Base-by-base conservation (phyloP, 164 flowering plant genomes). In the Macadamia tetraphylla region DNA sequence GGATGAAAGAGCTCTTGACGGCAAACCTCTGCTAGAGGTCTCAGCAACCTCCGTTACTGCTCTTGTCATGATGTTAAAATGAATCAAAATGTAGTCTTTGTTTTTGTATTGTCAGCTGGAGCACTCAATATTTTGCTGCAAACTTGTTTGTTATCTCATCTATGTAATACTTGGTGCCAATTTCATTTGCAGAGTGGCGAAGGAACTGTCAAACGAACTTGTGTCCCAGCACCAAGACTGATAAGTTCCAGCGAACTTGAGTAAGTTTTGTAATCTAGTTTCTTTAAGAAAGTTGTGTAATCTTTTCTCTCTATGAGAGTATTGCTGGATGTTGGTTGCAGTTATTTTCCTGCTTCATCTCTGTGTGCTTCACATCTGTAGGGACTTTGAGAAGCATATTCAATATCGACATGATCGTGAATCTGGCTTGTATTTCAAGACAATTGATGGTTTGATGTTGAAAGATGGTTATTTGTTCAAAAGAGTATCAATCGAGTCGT, bases 401-500 rank as follows among this genome's bases (percentile, higher is more conserved):
- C 85, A 86, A 29, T 58, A 30, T 52, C 84, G 84, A 58, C 88
- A 87, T 52, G 98, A 95, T 68, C 89, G 92, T 69, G 91, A 83
- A 43, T 86, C 92, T 32, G 88, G 87, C 35, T 68, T 63, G 67
- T 13, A 62, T 55, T 90, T 78, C 82, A 88, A 92, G 73, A 49
- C 83, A 69, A 79, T 95, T 74, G 94, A 87, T 83, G 89, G 93
- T 44, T 60, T 88, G 80, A 86, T 84, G 97, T 85, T 95, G 60
- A 95, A 92, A 73, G 89, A 91, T 84, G 99, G 99, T 30, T 92
- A 71, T 79, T 49, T 92, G 65, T 92, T 82, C 76, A 95, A 95
- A 70, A 95, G 81, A 77, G 80, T 95, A 10, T 74, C 92, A n/a
- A 13, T 92, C 30, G 94, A 86, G 72, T 90, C 98, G 44, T 77